Evolutionary conservation across 441 rosid species (phyloP).

Genomic region (Adansonia madagascariensis): DNA sequence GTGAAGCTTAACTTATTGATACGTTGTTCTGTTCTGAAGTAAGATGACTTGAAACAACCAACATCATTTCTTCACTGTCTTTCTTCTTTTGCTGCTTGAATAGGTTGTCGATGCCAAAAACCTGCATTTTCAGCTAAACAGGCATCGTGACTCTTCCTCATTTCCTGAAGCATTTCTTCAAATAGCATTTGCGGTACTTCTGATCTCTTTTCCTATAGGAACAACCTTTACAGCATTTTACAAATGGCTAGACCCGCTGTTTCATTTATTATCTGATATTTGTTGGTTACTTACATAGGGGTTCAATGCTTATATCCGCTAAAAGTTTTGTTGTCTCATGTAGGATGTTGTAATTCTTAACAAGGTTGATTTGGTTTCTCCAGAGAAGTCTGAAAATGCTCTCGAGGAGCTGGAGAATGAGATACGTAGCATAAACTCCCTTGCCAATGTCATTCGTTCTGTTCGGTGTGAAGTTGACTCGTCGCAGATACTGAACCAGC

Average conservation of each 20-base stretch:
- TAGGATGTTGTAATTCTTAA: slow-evolving; percentile 92
- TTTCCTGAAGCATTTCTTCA: slow-evolving; percentile 96
- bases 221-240: slow-evolving; percentile 3
- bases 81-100: slow-evolving; percentile 26
- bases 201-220: neutral
- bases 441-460: slow-evolving; percentile 70
- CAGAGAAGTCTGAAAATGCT: slow-evolving; percentile 50
- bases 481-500: slow-evolving; percentile 66
- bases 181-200: slow-evolving; percentile 87
- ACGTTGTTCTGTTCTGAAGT: neutral
- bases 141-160: slow-evolving; percentile 57
- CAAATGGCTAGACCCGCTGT: slow-evolving; percentile 9
- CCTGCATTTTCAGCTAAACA: slow-evolving; percentile 72
- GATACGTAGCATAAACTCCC: slow-evolving; percentile 75
- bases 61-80: neutral
- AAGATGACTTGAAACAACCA: neutral
- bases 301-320: slow-evolving; percentile 22
- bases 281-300: slow-evolving; percentile 6
- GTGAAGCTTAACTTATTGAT: slow-evolving; percentile 21
- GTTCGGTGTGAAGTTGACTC: slow-evolving; percentile 82
- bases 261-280: slow-evolving; percentile 4
- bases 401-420: slow-evolving; percentile 77
- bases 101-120: slow-evolving; percentile 98
- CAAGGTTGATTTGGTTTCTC: slow-evolving; percentile 88
- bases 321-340: slow-evolving; percentile 38